Evolutionary conservation across 768 basidiomycete species (phyloP), one percentile per base, ranked within the genome.

Genomic region (Tulasnella sp.): DNA sequence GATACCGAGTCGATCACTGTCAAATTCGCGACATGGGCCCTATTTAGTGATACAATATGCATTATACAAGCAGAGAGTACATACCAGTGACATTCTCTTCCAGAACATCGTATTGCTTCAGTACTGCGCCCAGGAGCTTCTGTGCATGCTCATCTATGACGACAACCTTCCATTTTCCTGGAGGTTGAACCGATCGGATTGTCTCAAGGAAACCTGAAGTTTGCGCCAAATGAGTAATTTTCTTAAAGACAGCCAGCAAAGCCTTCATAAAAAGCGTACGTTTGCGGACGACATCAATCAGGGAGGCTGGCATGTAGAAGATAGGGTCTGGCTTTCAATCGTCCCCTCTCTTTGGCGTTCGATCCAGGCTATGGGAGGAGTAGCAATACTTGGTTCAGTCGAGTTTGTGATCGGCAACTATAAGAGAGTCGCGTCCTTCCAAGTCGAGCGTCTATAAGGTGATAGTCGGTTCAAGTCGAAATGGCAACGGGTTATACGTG

Each of bases 61-160:
- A 21, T 24, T 34, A n/a, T 17, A 38, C 24, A 11, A 50, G 38
- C 23, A n/a, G 43, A 30, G n/a, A 21, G n/a, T 53, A 77, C 91
- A 70, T 74, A 96, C 95, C 80, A 48, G 93, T 96, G 44, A 98
- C 91, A 76, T 94, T 94, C 77, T 96, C 91, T 70, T 92, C 85
- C 58, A 98, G 72, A 58, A 98, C 88, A 70, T 99, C 95, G 66
- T 88, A 92, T 69, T 90, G 85, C 73, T 91, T 92, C 66, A 97
- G 78, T 3, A 94, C 90, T 8, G 86, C 81, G 62, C 84, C 80
- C 48, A 99, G 72, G 56, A 98, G 74, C 69, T 79, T 82, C 72
- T 93, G 85, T 24, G 93, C 85, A 72, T 89, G 81, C 64, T 93
- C 90, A 71, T 99, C 96, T 55, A 98, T 88, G 61, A 99, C 92